Percentiles rank a stretch among this genome's conserved stretches.
phyloP scores from a whole-genome alignment of 2,329 filamentous ascomycete species.

The Talaromyces albobiverticillius region DNA sequence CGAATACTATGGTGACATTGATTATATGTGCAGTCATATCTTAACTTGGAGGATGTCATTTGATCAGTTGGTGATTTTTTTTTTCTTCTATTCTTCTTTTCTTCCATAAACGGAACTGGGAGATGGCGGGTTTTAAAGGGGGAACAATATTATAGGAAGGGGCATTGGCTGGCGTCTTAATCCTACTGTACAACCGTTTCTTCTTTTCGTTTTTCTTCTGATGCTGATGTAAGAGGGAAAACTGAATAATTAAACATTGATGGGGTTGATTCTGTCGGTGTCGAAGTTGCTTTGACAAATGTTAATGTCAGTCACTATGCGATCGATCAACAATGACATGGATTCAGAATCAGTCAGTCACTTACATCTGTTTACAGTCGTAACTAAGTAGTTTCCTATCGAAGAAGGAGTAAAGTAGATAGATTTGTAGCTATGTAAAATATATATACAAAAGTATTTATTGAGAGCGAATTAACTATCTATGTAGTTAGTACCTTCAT shows the following conservation, averaged over 20 bases:
- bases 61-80: background rate
- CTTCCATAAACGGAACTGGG: background rate
- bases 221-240: background rate
- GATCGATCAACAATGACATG: background rate
- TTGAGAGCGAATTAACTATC: too few species aligned
- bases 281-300: too few species aligned
- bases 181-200: slow-evolving; percentile 5
- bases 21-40: too few species aligned
- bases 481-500: too few species aligned
- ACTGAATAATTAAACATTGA: background rate
- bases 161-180: slow-evolving; percentile 11
- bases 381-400: background rate
- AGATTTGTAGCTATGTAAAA: background rate
- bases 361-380: too few species aligned
- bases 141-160: slow-evolving; percentile 1
- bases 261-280: background rate
- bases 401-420: background rate
- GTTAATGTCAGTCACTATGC: too few species aligned
- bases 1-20: too few species aligned
- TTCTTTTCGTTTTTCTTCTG: background rate
- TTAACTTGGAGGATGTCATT: too few species aligned
- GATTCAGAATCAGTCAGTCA: too few species aligned
- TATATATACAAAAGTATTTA: too few species aligned
- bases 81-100: background rate
- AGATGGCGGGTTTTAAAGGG: slow-evolving; percentile 1